A percentile compares a stretch with the other conserved stretches of the same genome.
Evolutionary conservation across 192 early-diverging fungal genomes (phyloP).

Genomic region (Jimgerdemannia flammicorona): DNA sequence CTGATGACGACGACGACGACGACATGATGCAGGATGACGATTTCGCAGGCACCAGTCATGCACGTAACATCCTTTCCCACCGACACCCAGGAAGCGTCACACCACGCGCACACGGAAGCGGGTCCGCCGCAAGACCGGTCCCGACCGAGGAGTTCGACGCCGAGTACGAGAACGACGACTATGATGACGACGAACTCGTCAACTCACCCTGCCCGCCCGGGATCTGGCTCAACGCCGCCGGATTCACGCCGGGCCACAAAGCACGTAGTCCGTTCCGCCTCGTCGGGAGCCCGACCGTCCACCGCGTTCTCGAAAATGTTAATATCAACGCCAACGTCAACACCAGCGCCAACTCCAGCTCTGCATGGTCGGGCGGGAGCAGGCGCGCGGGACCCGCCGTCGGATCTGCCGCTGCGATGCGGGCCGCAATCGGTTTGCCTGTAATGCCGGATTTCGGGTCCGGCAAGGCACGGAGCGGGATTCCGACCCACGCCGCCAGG

Average conservation of each 20-base stretch:
- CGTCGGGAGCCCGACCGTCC: slow-evolving; percentile 10
- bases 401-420: background rate
- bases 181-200: background rate
- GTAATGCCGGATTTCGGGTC: background rate
- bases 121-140: slow-evolving; percentile 2
- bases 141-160: slow-evolving; percentile 4
- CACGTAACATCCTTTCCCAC: background rate
- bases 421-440: background rate
- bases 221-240: slow-evolving; percentile 10
- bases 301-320: slow-evolving; percentile 9
- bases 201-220: slow-evolving; percentile 12
- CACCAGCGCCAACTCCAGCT: background rate
- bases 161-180: background rate
- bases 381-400: background rate
- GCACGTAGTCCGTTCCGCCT: slow-evolving; percentile 4
- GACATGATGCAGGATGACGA: background rate
- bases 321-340: background rate
- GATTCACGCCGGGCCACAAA: background rate
- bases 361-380: background rate
- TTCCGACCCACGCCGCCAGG: background rate
- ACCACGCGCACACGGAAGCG: background rate
- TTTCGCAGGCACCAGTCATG: background rate
- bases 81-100: slow-evolving; percentile 1
- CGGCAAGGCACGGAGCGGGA: background rate
- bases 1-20: background rate